phyloP scores from a whole-genome alignment of 1,284 basidiomycete species.

The Cryptococcus hybrid region DNA sequence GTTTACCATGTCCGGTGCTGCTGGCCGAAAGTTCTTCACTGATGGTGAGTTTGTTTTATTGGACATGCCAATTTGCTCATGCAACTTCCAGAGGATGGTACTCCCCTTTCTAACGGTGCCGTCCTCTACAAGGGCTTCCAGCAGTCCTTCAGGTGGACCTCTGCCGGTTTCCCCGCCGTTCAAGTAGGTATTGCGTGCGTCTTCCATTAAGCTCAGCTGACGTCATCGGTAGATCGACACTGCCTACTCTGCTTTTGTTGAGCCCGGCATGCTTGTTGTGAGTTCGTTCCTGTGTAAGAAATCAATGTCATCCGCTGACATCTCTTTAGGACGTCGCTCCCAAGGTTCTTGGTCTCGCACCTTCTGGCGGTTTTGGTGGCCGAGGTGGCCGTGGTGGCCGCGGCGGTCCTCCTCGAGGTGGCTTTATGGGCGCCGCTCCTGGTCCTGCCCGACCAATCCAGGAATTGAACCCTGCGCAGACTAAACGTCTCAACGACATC shows the following conservation, averaged over 20 bases:
- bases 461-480: constrained; percentile 25
- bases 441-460: constrained; percentile 19
- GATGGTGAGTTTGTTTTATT: constrained; percentile 22
- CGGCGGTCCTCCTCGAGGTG: constrained; percentile 31
- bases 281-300: constrained; percentile 12
- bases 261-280: constrained; percentile 39
- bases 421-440: constrained; percentile 16
- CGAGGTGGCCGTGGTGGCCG: constrained; percentile 26
- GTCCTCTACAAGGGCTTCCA: constrained; percentile 48
- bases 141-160: constrained; percentile 35
- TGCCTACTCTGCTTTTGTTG: constrained; percentile 48
- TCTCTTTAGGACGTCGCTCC: constrained; percentile 28
- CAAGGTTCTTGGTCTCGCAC: constrained; percentile 32
- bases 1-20: constrained; percentile 45
- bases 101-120: constrained; percentile 37
- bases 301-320: constrained; percentile 8
- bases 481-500: constrained; percentile 37
- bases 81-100: constrained; percentile 29
- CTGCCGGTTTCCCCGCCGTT: constrained; percentile 7
- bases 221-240: constrained; percentile 39
- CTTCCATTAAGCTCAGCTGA: no score
- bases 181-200: constrained; percentile 8
- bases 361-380: constrained; percentile 32
- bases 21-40: constrained; percentile 44
- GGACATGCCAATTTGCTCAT: neutral